A percentile compares a stretch with the other conserved stretches of the same genome.
Conservation (phyloP, 345 rosid species). For the Eucalyptus rudis region DNA sequence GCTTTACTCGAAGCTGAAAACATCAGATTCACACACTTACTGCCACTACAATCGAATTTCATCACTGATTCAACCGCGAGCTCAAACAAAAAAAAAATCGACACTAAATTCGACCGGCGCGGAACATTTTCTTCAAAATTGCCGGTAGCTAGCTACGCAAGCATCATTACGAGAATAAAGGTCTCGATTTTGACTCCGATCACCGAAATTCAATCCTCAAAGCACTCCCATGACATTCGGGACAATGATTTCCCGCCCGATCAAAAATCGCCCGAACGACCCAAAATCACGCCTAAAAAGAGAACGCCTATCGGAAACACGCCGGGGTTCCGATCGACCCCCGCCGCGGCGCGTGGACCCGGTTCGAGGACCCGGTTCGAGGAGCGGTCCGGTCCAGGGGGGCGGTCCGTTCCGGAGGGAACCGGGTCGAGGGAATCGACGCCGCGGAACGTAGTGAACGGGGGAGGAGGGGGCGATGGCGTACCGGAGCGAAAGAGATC, state of each 20-base stretch:
- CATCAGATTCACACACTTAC: neutral
- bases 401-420: neutral
- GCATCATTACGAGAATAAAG: neutral
- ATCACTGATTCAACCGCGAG: neutral
- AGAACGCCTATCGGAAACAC: neutral
- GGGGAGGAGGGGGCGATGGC: neutral
- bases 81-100: neutral
- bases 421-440: neutral
- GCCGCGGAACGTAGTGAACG: neutral
- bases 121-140: neutral
- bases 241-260: neutral
- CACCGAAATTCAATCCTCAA: neutral
- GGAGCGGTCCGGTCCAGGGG: neutral
- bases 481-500: constrained; percentile 94
- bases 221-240: neutral
- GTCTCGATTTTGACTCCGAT: neutral
- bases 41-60: neutral
- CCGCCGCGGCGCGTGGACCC: neutral
- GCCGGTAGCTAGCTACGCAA: neutral
- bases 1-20: constrained; percentile 75
- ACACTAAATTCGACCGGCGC: neutral
- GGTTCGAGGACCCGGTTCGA: neutral
- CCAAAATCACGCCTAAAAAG: neutral
- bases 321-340: neutral
- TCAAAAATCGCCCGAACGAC: neutral